A percentile compares a stretch with the other conserved stretches of the same genome.
These are phyloP conservation scores for Dendrocalamus sinicus DNA, from an alignment of 176 grass and related monocot genomes.

Conservation along the genomic window DNA sequence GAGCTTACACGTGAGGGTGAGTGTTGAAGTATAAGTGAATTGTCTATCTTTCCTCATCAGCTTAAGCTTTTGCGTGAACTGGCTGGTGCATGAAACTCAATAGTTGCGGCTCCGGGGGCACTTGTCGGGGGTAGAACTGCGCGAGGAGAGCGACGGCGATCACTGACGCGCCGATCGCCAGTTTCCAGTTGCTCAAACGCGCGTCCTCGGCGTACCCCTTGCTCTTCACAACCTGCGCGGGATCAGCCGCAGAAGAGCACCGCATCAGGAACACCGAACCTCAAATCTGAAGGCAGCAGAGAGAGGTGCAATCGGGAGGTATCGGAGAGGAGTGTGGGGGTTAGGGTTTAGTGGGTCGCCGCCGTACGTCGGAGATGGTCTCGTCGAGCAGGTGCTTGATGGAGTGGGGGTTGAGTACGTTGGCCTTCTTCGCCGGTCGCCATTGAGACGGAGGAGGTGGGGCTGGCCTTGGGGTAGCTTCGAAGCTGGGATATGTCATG, in stretches of 20 bases:
- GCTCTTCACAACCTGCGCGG: conserved; percentile 67
- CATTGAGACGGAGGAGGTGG: no score
- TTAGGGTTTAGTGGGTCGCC: conserved; percentile 6
- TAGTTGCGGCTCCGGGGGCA: conserved; percentile 68
- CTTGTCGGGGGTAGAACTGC: conserved; percentile 94
- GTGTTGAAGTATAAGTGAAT: no score
- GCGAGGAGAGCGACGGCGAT: conserved; percentile 82
- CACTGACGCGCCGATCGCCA: conserved; percentile 71
- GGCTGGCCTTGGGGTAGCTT: no score
- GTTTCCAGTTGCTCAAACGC: conserved; percentile 78
- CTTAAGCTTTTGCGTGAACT: no score
- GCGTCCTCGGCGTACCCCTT: conserved; percentile 85
- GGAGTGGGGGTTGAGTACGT: conserved; percentile 66
- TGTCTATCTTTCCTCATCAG: no score
- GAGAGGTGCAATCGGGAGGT: not conserved
- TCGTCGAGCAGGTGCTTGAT: conserved; percentile 85
- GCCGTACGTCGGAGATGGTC: conserved; percentile 61
- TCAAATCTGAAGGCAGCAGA: conserved; percentile 13
- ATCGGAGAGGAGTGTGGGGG: not conserved
- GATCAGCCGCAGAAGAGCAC: no score
- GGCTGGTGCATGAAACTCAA: no score
- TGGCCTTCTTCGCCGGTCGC: conserved; percentile 55
- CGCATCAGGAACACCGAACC: not conserved
- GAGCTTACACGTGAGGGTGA: no score
- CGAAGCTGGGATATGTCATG: no score